Percentiles rank a stretch among this genome's conserved stretches.
Conservation (phyloP, 345 rosid species). For the Firmiana major region DNA sequence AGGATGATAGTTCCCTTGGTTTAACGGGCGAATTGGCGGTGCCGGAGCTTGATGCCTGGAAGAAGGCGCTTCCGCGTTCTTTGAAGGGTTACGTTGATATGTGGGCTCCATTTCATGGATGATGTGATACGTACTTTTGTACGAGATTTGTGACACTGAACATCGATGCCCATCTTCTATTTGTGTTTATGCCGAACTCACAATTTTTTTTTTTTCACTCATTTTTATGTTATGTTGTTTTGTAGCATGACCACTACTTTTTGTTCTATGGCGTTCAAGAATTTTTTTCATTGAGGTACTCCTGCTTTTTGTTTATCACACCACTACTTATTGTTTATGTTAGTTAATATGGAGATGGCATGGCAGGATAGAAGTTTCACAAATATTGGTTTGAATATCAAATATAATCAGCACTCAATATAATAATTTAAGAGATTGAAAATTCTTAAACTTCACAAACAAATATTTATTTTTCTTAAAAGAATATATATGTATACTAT, state of each 20-base stretch:
- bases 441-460: too few relatives aligned
- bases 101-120: constrained; percentile 52
- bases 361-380: too few relatives aligned
- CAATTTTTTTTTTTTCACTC: neutral
- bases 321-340: too few relatives aligned
- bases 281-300: too few relatives aligned
- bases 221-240: neutral
- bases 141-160: neutral
- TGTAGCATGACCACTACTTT: neutral
- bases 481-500: too few relatives aligned
- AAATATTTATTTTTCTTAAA: too few relatives aligned
- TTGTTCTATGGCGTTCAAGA: neutral
- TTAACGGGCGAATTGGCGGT: neutral
- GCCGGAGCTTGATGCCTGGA: constrained; percentile 30
- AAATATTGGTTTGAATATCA: too few relatives aligned
- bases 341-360: too few relatives aligned
- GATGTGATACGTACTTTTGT: constrained; percentile 16
- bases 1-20: constrained; percentile 10
- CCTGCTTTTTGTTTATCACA: too few relatives aligned
- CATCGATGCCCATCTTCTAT: neutral
- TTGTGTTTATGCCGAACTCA: neutral
- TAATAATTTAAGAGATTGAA: too few relatives aligned
- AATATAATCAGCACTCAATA: too few relatives aligned
- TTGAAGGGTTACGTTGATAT: constrained; percentile 53
- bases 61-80: constrained; percentile 35